Conservation (phyloP, 345 rosid genomes). For the Mangifera indica region DNA sequence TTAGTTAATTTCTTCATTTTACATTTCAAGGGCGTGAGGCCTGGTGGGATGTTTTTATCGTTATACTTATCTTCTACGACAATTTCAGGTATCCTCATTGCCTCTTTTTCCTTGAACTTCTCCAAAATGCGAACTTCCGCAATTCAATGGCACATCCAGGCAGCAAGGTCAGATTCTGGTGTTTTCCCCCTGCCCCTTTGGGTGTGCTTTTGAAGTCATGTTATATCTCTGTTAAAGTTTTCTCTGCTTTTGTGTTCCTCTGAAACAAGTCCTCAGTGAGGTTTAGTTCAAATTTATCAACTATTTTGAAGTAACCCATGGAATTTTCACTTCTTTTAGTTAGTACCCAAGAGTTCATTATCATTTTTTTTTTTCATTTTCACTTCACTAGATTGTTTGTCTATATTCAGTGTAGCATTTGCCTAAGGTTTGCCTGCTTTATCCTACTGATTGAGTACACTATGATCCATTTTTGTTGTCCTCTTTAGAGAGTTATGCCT, state of each 20-base stretch:
- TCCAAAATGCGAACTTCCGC: constrained; percentile 90
- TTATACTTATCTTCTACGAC: constrained; percentile 22
- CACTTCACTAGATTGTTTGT: neutral
- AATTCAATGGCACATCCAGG: constrained; percentile 97
- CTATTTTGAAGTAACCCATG: neutral
- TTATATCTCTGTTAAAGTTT: constrained; percentile 16
- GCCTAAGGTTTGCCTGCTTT: neutral
- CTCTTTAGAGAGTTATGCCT: constrained; percentile 1
- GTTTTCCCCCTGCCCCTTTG: constrained; percentile 6
- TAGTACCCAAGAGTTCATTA: neutral
- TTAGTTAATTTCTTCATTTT: constrained; percentile 2
- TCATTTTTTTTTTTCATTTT: neutral
- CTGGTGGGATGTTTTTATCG: neutral
- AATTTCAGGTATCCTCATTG: constrained; percentile 94
- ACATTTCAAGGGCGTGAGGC: neutral
- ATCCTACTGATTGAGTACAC: neutral
- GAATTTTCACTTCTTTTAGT: constrained; percentile 1
- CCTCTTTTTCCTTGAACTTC: constrained; percentile 89
- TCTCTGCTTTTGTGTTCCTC: neutral
- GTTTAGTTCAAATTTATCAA: neutral
- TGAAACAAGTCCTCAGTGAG: neutral
- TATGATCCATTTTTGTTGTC: neutral
- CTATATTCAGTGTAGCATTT: neutral
- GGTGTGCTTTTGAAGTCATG: constrained; percentile 9
- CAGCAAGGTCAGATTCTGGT: constrained; percentile 63